Evolutionary conservation across 768 basidiomycete species (phyloP).

Genomic region (Leccinum longicurvipes): DNA sequence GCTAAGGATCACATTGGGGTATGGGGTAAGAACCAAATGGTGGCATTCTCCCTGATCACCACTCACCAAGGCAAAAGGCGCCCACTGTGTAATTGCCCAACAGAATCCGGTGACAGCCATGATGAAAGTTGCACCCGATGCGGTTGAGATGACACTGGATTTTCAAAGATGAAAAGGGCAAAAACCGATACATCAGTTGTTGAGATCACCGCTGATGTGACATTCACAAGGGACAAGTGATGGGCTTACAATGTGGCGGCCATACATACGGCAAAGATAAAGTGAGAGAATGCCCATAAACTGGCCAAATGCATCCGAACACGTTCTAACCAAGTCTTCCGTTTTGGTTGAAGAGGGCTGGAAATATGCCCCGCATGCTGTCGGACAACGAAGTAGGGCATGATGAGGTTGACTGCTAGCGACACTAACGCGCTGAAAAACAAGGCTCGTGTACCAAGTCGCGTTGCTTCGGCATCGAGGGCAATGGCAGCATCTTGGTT

Average conservation of each 20-base stretch:
- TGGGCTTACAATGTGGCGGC: constrained; percentile 73
- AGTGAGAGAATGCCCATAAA: constrained; percentile 77
- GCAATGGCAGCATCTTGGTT: constrained; percentile 32
- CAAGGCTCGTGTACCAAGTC: constrained; percentile 80
- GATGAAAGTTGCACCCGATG: constrained; percentile 68
- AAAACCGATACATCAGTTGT: constrained; percentile 9
- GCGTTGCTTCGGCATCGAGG: constrained; percentile 67
- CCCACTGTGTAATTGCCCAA: constrained; percentile 95
- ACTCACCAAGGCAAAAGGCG: constrained; percentile 82
- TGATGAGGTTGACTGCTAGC: constrained; percentile 60
- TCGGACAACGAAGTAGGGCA: constrained; percentile 60
- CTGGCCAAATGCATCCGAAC: constrained; percentile 60
- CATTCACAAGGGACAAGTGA: constrained; percentile 1
- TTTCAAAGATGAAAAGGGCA: constrained; percentile 8
- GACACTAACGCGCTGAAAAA: constrained; percentile 73
- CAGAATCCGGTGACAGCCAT: constrained; percentile 81
- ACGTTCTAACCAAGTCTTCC: constrained; percentile 34
- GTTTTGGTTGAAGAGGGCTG: constrained; percentile 17
- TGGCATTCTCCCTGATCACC: neutral
- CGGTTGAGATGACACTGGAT: constrained; percentile 65
- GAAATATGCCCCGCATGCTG: constrained; percentile 13
- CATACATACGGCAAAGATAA: constrained; percentile 76
- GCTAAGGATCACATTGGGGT: constrained; percentile 39
- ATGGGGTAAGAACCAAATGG: constrained; percentile 15
- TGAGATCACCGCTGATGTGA: constrained; percentile 13